Conservation (phyloP, 1,284 basidiomycete genomes). For the Apiotrichum gracile region DNA sequence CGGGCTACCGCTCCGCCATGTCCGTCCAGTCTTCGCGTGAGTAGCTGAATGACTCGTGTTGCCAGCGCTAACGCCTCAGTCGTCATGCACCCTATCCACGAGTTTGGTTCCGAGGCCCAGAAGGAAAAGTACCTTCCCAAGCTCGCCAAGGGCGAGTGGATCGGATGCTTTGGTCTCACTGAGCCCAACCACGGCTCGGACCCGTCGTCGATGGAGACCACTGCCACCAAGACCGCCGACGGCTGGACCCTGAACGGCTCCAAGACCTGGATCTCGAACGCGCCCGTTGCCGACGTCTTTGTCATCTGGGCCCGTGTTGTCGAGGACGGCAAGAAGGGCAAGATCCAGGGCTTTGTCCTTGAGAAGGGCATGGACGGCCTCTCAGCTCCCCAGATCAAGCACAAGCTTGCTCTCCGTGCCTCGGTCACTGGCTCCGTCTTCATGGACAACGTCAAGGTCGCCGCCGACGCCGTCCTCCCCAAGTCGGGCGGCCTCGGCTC, state of each 20-base stretch:
- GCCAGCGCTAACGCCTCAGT: slow-evolving; percentile 39
- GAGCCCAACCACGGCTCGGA: slow-evolving; percentile 96
- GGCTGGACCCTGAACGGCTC: slow-evolving; percentile 81
- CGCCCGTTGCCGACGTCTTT: slow-evolving; percentile 77
- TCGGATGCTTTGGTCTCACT: slow-evolving; percentile 94
- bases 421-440: slow-evolving; percentile 90
- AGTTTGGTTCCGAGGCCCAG: slow-evolving; percentile 79
- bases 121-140: slow-evolving; percentile 82
- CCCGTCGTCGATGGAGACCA: slow-evolving; percentile 88
- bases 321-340: slow-evolving; percentile 53
- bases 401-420: slow-evolving; percentile 84
- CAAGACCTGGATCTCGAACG: slow-evolving; percentile 96
- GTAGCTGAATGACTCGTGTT: neutral
- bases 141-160: slow-evolving; percentile 70
- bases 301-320: slow-evolving; percentile 71
- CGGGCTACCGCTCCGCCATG: slow-evolving; percentile 88
- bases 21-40: slow-evolving; percentile 78
- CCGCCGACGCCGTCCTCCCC: slow-evolving; percentile 66
- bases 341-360: slow-evolving; percentile 84
- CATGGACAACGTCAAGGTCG: slow-evolving; percentile 73
- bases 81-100: slow-evolving; percentile 96
- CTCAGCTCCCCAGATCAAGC: slow-evolving; percentile 78
- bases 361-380: slow-evolving; percentile 53
- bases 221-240: slow-evolving; percentile 73
- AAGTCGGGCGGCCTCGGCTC: slow-evolving; percentile 68